Evolutionary conservation across 139 green algal species (phyloP).

Genomic region (Tetradesmus obliquus): DNA sequence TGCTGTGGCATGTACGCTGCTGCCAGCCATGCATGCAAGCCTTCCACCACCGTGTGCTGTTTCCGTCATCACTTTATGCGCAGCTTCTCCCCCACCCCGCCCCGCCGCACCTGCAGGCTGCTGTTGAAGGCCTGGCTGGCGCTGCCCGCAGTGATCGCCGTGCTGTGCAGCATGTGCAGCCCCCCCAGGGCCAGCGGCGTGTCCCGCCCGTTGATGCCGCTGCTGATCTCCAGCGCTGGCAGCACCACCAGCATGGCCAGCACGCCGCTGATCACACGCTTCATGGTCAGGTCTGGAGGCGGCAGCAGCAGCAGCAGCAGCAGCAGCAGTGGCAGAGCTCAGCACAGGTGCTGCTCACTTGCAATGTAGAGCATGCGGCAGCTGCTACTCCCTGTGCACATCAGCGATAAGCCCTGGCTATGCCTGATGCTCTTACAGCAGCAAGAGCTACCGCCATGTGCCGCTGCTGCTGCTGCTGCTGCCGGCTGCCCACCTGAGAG

Average conservation of each 20-base stretch:
- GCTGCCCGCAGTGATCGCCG: constrained; percentile 52
- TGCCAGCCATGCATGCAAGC: too few relatives aligned
- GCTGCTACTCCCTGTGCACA: too few relatives aligned
- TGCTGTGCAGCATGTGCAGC: constrained; percentile 85
- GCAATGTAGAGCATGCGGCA: not conserved
- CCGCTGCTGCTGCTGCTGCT: not conserved
- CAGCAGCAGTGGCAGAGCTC: not conserved
- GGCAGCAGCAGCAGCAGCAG: not conserved
- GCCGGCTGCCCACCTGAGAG: constrained; percentile 59
- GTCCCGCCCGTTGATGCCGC: constrained; percentile 75
- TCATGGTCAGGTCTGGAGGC: constrained; percentile 85
- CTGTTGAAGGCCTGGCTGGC: constrained; percentile 56
- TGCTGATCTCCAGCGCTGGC: constrained; percentile 82
- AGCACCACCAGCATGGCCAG: constrained; percentile 90
- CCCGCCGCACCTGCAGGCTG: constrained; percentile 17
- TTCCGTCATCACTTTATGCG: too few relatives aligned
- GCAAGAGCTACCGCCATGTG: too few relatives aligned
- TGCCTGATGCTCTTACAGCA: not conserved
- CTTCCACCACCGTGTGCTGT: too few relatives aligned
- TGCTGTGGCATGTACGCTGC: too few relatives aligned
- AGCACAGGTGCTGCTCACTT: not conserved
- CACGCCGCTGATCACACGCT: constrained; percentile 86
- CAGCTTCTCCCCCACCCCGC: not conserved
- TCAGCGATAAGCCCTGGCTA: too few relatives aligned
- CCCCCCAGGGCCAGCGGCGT: constrained; percentile 70